These are phyloP conservation scores for Fusarium devonianum DNA, from an alignment of 2,329 filamentous ascomycete genomes.

Conservation along the genomic window DNA sequence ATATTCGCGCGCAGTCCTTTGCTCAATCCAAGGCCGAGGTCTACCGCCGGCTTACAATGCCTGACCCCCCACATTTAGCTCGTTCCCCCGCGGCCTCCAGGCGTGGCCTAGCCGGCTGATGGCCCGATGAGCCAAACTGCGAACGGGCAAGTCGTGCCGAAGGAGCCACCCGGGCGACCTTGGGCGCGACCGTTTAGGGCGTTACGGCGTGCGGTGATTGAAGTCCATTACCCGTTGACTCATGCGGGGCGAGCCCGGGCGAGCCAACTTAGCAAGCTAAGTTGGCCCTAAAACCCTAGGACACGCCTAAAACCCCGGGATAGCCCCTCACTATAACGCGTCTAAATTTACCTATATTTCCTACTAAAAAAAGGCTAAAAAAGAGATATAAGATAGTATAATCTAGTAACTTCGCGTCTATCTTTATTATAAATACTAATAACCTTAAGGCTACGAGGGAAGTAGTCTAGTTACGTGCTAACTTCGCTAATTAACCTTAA, in stretches of 20 bases:
- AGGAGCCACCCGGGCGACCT: slow-evolving; percentile 7
- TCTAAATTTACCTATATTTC: not conserved
- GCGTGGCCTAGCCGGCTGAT: slow-evolving; percentile 30
- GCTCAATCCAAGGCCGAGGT: slow-evolving; percentile 37
- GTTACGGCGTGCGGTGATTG: slow-evolving; percentile 35
- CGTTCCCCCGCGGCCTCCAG: slow-evolving; percentile 15
- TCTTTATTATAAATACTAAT: not conserved
- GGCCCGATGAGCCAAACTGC: slow-evolving; percentile 30
- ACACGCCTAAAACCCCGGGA: not conserved
- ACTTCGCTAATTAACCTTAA: not conserved
- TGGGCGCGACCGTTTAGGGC: not conserved
- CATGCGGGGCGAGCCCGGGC: too few relatives aligned
- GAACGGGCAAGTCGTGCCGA: slow-evolving; percentile 10
- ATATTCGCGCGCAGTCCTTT: slow-evolving; percentile 25
- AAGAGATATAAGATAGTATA: not conserved
- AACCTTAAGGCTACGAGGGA: not conserved
- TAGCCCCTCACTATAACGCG: not conserved
- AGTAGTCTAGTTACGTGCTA: not conserved
- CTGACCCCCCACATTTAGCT: slow-evolving; percentile 11
- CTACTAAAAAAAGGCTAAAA: not conserved
- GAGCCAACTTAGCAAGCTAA: not conserved
- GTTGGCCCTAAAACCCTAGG: not conserved
- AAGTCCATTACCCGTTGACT: too few relatives aligned
- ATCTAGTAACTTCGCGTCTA: not conserved
- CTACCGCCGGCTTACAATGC: slow-evolving; percentile 30